phyloP scores from a whole-genome alignment of 306 rosid genomes.

The Dalbergia cultrata region DNA sequence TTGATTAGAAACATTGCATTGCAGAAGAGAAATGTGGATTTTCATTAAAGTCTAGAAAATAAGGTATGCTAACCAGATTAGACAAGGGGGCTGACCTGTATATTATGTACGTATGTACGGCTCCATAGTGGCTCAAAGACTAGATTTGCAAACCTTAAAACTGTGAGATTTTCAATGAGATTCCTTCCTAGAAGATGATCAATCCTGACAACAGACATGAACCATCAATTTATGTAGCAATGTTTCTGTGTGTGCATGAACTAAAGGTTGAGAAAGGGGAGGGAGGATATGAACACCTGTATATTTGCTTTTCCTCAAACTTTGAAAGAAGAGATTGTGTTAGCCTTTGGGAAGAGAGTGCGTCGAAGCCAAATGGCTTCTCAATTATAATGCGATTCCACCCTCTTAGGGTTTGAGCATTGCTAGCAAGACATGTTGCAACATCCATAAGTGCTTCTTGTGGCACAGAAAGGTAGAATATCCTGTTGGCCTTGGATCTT shows the following conservation, averaged over 20 bases:
- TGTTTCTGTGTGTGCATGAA: slow-evolving; percentile 30
- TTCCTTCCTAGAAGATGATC: slow-evolving; percentile 97
- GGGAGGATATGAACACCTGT: slow-evolving; percentile 63
- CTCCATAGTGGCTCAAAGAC: slow-evolving; percentile 95
- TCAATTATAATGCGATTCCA: slow-evolving; percentile 94
- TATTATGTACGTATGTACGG: slow-evolving; percentile 76
- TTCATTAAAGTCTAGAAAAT: slow-evolving; percentile 18
- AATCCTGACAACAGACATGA: slow-evolving; percentile 69
- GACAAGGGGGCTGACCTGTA: slow-evolving; percentile 65
- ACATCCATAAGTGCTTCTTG: slow-evolving; percentile 92
- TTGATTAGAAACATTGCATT: slow-evolving; percentile 10
- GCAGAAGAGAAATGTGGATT: slow-evolving; percentile 21
- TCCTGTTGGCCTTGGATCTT: slow-evolving; percentile 75
- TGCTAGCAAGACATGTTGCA: slow-evolving; percentile 71
- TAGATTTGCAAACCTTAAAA: slow-evolving; percentile 91
- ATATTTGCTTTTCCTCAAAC: slow-evolving; percentile 86
- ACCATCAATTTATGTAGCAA: slow-evolving; percentile 29
- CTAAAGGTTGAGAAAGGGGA: slow-evolving; percentile 23
- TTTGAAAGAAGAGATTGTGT: slow-evolving; percentile 84
- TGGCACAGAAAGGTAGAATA: slow-evolving; percentile 95
- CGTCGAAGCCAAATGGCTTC: slow-evolving; percentile 92
- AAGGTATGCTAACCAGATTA: slow-evolving; percentile 31
- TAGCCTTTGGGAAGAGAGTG: slow-evolving; percentile 73
- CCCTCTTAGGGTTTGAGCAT: slow-evolving; percentile 84
- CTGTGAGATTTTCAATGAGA: slow-evolving; percentile 93